Evolutionary conservation across 805 yeast species (phyloP).

Genomic region (Metschnikowia baotianmanensis): DNA sequence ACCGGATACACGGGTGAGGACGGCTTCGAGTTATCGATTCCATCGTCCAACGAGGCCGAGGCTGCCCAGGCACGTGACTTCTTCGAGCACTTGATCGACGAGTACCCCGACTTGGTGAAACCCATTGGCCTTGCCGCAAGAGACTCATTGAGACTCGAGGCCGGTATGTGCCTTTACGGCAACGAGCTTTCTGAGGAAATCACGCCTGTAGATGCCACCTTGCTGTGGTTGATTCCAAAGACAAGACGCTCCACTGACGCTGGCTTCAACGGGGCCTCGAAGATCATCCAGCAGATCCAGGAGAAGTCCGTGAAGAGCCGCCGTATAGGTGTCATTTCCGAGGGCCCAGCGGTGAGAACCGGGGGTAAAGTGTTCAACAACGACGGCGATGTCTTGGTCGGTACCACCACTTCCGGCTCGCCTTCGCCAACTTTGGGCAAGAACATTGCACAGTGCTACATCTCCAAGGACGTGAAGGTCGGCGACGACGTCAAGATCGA

Average conservation of each 20-base stretch:
- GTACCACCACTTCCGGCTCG: slow-evolving; percentile 62
- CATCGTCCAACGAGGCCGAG: slow-evolving; percentile 41
- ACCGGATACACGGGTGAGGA: slow-evolving; percentile 99
- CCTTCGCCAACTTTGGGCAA: slow-evolving; percentile 60
- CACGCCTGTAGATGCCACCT: slow-evolving; percentile 86
- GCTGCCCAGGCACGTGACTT: slow-evolving; percentile 52
- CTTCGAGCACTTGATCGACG: slow-evolving; percentile 55
- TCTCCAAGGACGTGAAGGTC: slow-evolving; percentile 67
- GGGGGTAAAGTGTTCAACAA: slow-evolving; percentile 59
- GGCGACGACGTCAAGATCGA: slow-evolving; percentile 74
- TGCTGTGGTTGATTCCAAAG: slow-evolving; percentile 89
- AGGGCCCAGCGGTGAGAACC: slow-evolving; percentile 93
- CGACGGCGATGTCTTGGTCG: slow-evolving; percentile 52
- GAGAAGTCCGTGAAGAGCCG: slow-evolving; percentile 57
- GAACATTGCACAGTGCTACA: slow-evolving; percentile 90
- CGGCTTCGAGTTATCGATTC: slow-evolving; percentile 89
- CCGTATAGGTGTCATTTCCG: slow-evolving; percentile 73
- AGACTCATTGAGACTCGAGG: slow-evolving; percentile 92
- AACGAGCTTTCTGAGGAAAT: slow-evolving; percentile 77
- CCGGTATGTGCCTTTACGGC: slow-evolving; percentile 98
- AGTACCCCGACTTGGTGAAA: slow-evolving; percentile 53
- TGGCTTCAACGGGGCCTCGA: slow-evolving; percentile 73
- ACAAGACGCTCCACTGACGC: slow-evolving; percentile 53
- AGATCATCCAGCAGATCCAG: slow-evolving; percentile 65
- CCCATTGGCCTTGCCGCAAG: slow-evolving; percentile 98